A percentile compares a stretch with the other conserved stretches of the same genome.
phyloP scores from a whole-genome alignment of 2,329 filamentous ascomycete species.

The Colletotrichum chlorophyti region DNA sequence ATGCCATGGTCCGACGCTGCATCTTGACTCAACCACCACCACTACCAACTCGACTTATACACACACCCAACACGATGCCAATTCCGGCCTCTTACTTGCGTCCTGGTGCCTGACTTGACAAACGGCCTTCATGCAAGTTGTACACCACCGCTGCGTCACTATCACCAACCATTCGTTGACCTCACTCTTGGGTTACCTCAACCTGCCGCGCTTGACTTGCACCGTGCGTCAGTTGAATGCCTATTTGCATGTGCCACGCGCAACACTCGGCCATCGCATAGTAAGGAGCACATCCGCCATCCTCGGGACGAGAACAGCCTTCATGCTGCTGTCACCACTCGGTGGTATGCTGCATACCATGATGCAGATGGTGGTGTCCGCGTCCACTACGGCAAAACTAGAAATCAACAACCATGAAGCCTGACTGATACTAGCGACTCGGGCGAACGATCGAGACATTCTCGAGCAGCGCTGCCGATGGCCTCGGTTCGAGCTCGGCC shows the following conservation, averaged over 20 bases:
- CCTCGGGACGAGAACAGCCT: neutral
- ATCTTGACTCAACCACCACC: neutral
- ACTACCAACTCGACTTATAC: neutral
- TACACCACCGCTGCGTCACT: neutral
- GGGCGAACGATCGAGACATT: neutral
- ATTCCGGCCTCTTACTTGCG: conserved; percentile 21
- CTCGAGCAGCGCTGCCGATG: neutral
- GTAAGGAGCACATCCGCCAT: neutral
- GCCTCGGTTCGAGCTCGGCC: neutral
- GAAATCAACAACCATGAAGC: neutral
- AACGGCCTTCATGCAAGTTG: conserved; percentile 3
- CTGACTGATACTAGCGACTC: neutral
- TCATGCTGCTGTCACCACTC: neutral
- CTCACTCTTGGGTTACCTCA: conserved; percentile 15
- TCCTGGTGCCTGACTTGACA: conserved; percentile 13
- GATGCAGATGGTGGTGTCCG: neutral
- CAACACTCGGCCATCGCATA: too few relatives aligned
- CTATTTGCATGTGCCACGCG: conserved; percentile 3
- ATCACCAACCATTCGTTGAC: neutral
- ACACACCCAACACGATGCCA: neutral
- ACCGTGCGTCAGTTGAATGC: neutral
- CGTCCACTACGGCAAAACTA: neutral
- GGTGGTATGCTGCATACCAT: neutral
- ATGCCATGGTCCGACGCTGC: neutral
- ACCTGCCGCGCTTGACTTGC: neutral